A percentile compares a stretch with the other conserved stretches of the same genome.
Evolutionary conservation across 148 eudicot genomes (phyloP).

Genomic region (Rhododendron ovatum): DNA sequence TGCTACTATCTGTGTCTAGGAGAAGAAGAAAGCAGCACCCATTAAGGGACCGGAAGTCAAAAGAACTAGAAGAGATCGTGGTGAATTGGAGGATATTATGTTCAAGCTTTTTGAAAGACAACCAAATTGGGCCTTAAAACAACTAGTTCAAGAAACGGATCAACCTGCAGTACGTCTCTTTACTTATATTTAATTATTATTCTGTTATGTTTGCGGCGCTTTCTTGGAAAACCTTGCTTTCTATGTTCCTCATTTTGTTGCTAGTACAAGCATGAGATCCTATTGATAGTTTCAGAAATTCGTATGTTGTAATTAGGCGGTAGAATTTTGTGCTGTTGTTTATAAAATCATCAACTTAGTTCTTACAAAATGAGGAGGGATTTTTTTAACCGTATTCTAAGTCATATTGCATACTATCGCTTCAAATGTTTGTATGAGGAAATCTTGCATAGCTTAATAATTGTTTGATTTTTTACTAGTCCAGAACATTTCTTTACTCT

Average conservation of each 20-base stretch:
- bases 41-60: conserved; percentile 81
- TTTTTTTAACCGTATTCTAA: background rate
- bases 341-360: background rate
- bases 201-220: background rate
- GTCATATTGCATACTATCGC: background rate
- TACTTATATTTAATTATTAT: background rate
- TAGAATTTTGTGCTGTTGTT: background rate
- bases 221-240: background rate
- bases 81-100: conserved; percentile 93
- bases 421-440: background rate
- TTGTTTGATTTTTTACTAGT: background rate
- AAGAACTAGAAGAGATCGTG: conserved; percentile 98
- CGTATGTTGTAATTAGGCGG: background rate
- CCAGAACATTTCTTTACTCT: background rate
- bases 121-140: conserved; percentile 95
- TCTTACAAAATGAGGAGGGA: background rate
- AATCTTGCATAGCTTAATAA: background rate
- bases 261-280: background rate
- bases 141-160: conserved; percentile 93
- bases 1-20: conserved; percentile 32
- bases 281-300: background rate
- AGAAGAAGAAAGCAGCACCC: conserved; percentile 82
- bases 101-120: conserved; percentile 91
- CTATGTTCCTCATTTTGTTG: background rate
- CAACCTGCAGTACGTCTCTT: conserved; percentile 83